Percentiles rank a stretch among this genome's conserved stretches.
Evolutionary conservation across 1,284 basidiomycete species (phyloP).

Genomic region (Puccinia polysora): DNA sequence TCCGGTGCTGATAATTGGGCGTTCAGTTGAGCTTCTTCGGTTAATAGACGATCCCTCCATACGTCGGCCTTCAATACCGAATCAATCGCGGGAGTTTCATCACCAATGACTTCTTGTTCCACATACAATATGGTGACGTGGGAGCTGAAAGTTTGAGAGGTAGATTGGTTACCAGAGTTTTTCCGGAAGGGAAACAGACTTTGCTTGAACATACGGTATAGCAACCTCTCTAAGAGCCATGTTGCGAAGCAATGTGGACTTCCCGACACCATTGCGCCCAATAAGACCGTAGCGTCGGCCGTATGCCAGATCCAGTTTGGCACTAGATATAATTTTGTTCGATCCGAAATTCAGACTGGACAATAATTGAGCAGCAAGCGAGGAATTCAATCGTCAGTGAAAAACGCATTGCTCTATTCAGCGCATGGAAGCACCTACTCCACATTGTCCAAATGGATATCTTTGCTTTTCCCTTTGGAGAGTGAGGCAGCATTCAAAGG

Average conservation of each 20-base stretch:
- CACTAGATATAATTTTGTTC: constrained; percentile 78
- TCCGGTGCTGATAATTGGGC: constrained; percentile 63
- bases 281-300: constrained; percentile 57
- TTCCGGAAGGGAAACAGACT: not conserved
- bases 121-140: constrained; percentile 97
- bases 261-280: constrained; percentile 78
- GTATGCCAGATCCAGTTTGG: constrained; percentile 47
- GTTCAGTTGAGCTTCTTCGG: constrained; percentile 73
- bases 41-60: constrained; percentile 82
- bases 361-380: not conserved
- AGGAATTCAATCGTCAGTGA: not conserved
- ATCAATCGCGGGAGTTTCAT: constrained; percentile 84
- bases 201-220: constrained; percentile 60
- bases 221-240: constrained; percentile 93
- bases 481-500: constrained; percentile 75
- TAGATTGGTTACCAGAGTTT: not conserved
- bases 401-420: too few species aligned
- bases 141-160: constrained; percentile 51
- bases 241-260: constrained; percentile 92
- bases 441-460: constrained; percentile 90
- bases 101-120: constrained; percentile 92
- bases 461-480: constrained; percentile 90
- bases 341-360: constrained; percentile 74
- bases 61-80: constrained; percentile 95
- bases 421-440: constrained; percentile 56